These are phyloP conservation scores for Plantago ovata DNA, from an alignment of 257 asterid genomes.

Conservation along the genomic window DNA sequence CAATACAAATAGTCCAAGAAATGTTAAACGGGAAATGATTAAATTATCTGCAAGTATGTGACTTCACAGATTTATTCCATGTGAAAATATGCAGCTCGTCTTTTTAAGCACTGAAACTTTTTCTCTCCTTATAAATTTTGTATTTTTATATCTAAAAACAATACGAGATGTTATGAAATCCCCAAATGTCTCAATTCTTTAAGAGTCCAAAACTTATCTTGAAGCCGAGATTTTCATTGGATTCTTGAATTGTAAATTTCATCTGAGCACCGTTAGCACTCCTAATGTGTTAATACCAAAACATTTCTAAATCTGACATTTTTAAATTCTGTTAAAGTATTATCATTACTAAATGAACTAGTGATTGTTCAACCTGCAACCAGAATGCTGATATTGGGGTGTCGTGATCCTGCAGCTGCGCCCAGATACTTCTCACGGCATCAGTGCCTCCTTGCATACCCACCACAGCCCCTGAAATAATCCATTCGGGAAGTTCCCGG, in stretches of 20 bases:
- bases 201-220: no score
- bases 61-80: no score
- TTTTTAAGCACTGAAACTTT: no score
- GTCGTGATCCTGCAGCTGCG: slow-evolving; percentile 44
- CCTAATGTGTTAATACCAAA: no score
- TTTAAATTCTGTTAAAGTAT: not conserved
- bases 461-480: slow-evolving; percentile 88
- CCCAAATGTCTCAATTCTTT: no score
- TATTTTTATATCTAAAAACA: no score
- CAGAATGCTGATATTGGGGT: slow-evolving; percentile 97
- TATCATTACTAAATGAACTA: slow-evolving; percentile 7
- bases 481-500: slow-evolving; percentile 87
- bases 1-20: not conserved
- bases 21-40: not conserved
- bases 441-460: slow-evolving; percentile 97
- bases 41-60: not conserved
- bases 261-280: no score
- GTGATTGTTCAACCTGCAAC: slow-evolving; percentile 64
- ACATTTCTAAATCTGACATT: not conserved
- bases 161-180: no score
- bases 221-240: no score
- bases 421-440: slow-evolving; percentile 51
- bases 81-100: no score
- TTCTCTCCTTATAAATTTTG: no score
- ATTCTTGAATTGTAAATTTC: no score